Evolutionary conservation across 371 early-diverging fungal species (phyloP), one percentile per base, ranked within the genome.

Genomic region (Vairimorpha apis): DNA sequence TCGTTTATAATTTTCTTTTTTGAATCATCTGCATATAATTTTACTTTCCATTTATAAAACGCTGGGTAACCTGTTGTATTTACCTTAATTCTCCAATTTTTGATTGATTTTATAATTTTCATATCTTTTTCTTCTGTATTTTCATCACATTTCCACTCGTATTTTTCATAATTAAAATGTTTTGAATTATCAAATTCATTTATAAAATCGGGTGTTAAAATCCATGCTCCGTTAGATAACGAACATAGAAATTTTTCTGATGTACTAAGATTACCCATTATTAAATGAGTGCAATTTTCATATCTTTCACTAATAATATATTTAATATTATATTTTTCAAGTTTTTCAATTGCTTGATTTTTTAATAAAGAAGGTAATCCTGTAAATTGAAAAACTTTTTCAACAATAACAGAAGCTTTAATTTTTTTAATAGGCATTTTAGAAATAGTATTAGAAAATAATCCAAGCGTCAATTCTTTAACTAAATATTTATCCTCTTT

Each of bases 211-310:
- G 77, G 75, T 53, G 59, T 79, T 32, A 84, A 37, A 56, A 84
- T 79, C 70, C 74, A 77, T 16, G 35, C 51, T 14, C 84, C 84
- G 35, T 65, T 67, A 1, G 64, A 62, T 21, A 84, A 35, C 38
- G 77, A 72, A 25, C 60, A 79, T 13, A 84, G 65, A 65, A 82
- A 78, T 67, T 84, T 84, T 35, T 81, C 68, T 27, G 84, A 81
- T 12, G 76, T 73, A 25, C 59, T 77, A 3, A 80, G 33, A 18
- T 33, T 67, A 0, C 79, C 82, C 76, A 84, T 81, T 16, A 84
- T 77, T 27, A 84, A 41, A 63, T 83, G 84, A 5, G 82, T 82
- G 27, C 76, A 77, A 33, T 72, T 63, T 21, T 79, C 71, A 69
- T 73, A 79, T 43, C 55, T 68, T 1, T 76, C 75, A 23, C 59